These are phyloP conservation scores for Helicocarpus griseus DNA, from an alignment of 2,329 filamentous ascomycete species.

Conservation along the genomic window DNA sequence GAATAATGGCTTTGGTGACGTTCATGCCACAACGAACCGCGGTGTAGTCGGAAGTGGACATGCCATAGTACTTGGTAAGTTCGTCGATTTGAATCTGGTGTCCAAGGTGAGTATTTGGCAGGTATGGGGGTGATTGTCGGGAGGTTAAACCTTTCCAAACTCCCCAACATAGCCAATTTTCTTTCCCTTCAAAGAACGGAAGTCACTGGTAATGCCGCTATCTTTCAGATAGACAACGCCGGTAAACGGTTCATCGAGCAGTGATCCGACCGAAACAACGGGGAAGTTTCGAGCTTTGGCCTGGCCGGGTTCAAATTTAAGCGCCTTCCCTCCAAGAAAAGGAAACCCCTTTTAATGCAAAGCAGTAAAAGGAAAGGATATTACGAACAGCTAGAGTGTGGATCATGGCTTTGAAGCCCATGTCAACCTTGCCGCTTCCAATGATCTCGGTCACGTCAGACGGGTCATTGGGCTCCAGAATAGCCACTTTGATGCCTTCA, in stretches of 20 bases:
- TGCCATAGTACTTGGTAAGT: slow-evolving; percentile 67
- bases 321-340: neutral
- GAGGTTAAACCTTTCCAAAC: slow-evolving; percentile 52
- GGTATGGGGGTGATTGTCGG: neutral
- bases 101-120: slow-evolving; percentile 8
- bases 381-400: slow-evolving; percentile 59
- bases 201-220: slow-evolving; percentile 65
- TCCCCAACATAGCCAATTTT: slow-evolving; percentile 71
- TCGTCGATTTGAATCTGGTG: slow-evolving; percentile 69
- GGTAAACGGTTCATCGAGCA: slow-evolving; percentile 72
- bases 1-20: slow-evolving; percentile 65
- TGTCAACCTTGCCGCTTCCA: slow-evolving; percentile 63
- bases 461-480: slow-evolving; percentile 69
- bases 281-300: slow-evolving; percentile 69
- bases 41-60: slow-evolving; percentile 63
- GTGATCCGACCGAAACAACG: slow-evolving; percentile 60
- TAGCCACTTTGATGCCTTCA: slow-evolving; percentile 66
- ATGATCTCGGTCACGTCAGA: slow-evolving; percentile 78
- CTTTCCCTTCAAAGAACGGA: slow-evolving; percentile 65
- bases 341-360: slow-evolving; percentile 1
- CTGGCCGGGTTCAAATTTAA: slow-evolving; percentile 24
- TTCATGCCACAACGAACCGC: slow-evolving; percentile 75
- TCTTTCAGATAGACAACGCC: slow-evolving; percentile 67
- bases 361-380: neutral
- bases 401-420: slow-evolving; percentile 79